Percentiles rank a stretch among this genome's conserved stretches.
These are phyloP conservation scores for Daldinia sp. DNA, from an alignment of 2,329 filamentous ascomycete genomes.

Conservation along the genomic window DNA sequence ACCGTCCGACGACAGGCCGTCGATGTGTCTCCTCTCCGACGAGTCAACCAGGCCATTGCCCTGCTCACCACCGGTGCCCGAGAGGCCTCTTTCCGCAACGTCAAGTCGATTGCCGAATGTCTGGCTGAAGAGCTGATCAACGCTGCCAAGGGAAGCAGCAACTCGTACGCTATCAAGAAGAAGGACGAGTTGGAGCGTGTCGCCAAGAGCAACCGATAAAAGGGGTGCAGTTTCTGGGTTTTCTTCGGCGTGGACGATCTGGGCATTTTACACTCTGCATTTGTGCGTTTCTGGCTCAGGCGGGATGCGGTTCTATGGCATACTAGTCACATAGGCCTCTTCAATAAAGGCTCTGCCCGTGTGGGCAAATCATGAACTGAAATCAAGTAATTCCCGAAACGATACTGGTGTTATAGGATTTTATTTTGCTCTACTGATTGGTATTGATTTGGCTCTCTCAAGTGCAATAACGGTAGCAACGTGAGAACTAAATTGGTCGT, in stretches of 20 bases:
- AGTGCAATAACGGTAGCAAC: conserved; percentile 4
- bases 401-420: conserved; percentile 15
- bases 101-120: conserved; percentile 99
- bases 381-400: conserved; percentile 42
- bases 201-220: conserved; percentile 99
- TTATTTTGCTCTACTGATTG: background rate
- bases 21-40: conserved; percentile 98
- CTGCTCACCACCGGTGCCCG: conserved; percentile 99
- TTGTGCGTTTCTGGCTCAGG: conserved; percentile 55
- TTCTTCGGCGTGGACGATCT: conserved; percentile 54
- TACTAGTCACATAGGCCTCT: conserved; percentile 54
- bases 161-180: conserved; percentile 99
- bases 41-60: conserved; percentile 99
- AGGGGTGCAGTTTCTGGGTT: conserved; percentile 48
- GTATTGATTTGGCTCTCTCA: conserved; percentile 8
- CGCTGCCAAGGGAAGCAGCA: conserved; percentile 99
- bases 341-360: conserved; percentile 51
- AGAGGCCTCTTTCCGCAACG: conserved; percentile 99
- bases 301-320: conserved; percentile 54
- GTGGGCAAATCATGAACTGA: conserved; percentile 48
- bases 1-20: conserved; percentile 99
- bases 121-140: conserved; percentile 99
- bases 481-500: conserved; percentile 9
- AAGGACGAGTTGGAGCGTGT: conserved; percentile 99
- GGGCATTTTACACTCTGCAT: conserved; percentile 53